These are phyloP conservation scores for Oryza glumipatula DNA, from an alignment of 176 grass and related monocot genomes.

Conservation along the genomic window DNA sequence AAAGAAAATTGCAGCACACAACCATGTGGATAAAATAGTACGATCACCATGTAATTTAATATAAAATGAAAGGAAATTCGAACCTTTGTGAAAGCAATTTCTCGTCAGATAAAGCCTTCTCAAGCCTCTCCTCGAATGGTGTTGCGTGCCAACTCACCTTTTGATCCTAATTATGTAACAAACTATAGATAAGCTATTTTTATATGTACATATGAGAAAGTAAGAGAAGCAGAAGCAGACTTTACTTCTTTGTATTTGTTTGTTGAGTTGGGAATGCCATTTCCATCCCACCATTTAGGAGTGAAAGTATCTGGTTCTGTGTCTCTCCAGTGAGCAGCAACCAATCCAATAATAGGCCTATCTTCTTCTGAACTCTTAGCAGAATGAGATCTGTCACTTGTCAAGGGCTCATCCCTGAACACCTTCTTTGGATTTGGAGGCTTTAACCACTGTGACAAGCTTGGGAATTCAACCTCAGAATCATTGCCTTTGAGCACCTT, in stretches of 20 bases:
- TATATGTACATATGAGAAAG: constrained; percentile 14
- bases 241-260: constrained; percentile 99
- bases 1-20: too few species aligned
- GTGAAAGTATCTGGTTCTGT: constrained; percentile 48
- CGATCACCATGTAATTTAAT: constrained; percentile 6
- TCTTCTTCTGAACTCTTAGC: constrained; percentile 63
- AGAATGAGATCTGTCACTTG: constrained; percentile 53
- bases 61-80: constrained; percentile 20
- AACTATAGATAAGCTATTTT: constrained; percentile 29
- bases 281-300: constrained; percentile 78
- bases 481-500: constrained; percentile 33
- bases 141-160: constrained; percentile 88
- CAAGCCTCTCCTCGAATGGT: constrained; percentile 91
- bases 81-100: constrained; percentile 76
- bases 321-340: constrained; percentile 85
- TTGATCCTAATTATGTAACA: constrained; percentile 68
- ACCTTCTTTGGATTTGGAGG: constrained; percentile 58
- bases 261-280: constrained; percentile 97
- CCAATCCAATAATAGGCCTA: constrained; percentile 93
- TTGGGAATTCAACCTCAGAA: constrained; percentile 58
- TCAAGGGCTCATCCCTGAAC: constrained; percentile 39
- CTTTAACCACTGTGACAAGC: constrained; percentile 81
- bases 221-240: constrained; percentile 33
- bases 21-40: too few species aligned
- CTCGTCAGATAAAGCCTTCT: constrained; percentile 93